Conservation (phyloP, 2,329 filamentous ascomycete species). For the Colletotrichum caudatum region DNA sequence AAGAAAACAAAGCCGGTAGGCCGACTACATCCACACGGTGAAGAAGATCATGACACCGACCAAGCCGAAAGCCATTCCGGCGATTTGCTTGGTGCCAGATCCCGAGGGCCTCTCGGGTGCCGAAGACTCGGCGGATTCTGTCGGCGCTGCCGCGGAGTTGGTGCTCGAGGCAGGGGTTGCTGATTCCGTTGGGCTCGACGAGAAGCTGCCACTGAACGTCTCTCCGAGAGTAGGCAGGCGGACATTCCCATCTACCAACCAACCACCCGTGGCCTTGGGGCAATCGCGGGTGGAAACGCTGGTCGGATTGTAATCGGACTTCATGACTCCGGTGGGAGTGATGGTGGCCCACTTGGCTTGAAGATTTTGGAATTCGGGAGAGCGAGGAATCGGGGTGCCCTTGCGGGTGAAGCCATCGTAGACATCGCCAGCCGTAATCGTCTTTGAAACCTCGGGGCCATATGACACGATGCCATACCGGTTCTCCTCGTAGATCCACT, state of each 20-base stretch:
- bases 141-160: conserved; percentile 44
- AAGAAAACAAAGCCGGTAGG: conserved; percentile 11
- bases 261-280: conserved; percentile 76
- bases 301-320: conserved; percentile 72
- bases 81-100: conserved; percentile 59
- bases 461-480: conserved; percentile 86
- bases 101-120: conserved; percentile 50
- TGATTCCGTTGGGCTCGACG: conserved; percentile 41
- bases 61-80: conserved; percentile 62
- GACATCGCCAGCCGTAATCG: conserved; percentile 66
- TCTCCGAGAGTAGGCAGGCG: conserved; percentile 77
- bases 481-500: conserved; percentile 90
- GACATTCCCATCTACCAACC: conserved; percentile 79
- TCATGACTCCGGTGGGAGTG: conserved; percentile 75
- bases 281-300: conserved; percentile 74
- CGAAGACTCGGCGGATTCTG: conserved; percentile 50
- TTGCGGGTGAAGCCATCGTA: conserved; percentile 76
- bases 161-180: conserved; percentile 24
- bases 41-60: conserved; percentile 65
- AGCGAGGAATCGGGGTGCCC: conserved; percentile 79
- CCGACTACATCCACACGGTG: conserved; percentile 60
- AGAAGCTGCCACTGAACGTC: conserved; percentile 51
- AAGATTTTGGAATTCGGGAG: conserved; percentile 83
- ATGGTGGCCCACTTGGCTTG: conserved; percentile 81
- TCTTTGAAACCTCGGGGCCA: conserved; percentile 67